Evolutionary conservation across 2,329 filamentous ascomycete species (phyloP), one percentile per base, ranked within the genome.

Genomic region (Neofusicoccum laricinum): DNA sequence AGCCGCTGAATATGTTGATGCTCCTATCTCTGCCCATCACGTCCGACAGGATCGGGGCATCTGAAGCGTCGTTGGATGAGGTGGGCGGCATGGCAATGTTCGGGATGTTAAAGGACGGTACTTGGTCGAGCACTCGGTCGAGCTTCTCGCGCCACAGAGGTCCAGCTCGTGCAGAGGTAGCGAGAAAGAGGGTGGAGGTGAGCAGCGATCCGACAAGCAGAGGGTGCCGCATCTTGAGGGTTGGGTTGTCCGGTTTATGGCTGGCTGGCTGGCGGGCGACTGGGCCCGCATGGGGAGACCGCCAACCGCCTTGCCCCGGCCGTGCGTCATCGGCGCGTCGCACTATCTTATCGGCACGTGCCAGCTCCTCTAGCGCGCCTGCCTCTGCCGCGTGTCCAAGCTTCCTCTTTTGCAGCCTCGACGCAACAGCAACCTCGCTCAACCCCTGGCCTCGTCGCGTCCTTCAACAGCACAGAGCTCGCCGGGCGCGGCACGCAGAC

Each of bases 1-100:
- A 87, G 46, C 88, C 88, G 34, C 92, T 90, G 78, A 97, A 98
- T 69, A 93, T 88, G 68, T 92, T 93, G 73, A 97, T 90, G 66
- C 83, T 85, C 69, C 90, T 88, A 63, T 92, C 88, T 68, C 88
- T 88, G 43, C 90, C 90, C 68, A 97, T 88, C 38, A 97, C 89
- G 77, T 98, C 94, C 46, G 90, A 90, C 64, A 98, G 86, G 66
- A 92, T 86, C 73, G 7, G 73, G 6, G 38, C 50, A 30, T 75
- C 73, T 43, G 67, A 71, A 8, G 71, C 63, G 12, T 49, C 40
- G 49, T 46, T 19, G n/a, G 30, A 48, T 17, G 49, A 40, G 15
- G 55, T 14, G 21, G 71, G 69, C 21, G 71, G 68, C 75, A 77
- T 76, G 53, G 67, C 61, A 21, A 67, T 57, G 64, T 66, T 64